Percentiles rank a stretch among this genome's conserved stretches.
Conservation (phyloP, 179 eudicot species). For the Silene vulgaris region DNA sequence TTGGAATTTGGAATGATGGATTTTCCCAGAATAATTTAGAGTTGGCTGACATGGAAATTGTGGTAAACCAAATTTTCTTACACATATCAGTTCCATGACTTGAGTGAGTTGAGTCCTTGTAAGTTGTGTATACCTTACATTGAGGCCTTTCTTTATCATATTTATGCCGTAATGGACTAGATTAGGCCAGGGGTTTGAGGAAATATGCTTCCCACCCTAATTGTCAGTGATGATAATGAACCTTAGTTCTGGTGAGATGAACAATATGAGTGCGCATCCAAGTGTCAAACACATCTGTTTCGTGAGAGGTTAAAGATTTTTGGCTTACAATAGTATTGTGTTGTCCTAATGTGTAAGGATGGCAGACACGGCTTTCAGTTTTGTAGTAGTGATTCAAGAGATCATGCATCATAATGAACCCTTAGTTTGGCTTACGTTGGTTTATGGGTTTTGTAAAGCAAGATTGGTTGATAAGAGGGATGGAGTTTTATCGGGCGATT, state of each 20-base stretch:
- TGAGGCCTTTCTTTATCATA: not conserved
- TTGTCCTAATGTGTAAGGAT: not conserved
- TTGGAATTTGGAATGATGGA: too few species aligned
- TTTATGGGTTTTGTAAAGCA: slow-evolving; percentile 76
- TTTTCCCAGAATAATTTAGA: too few species aligned
- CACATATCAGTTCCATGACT: too few species aligned
- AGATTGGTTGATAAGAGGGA: slow-evolving; percentile 56
- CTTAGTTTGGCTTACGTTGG: slow-evolving; percentile 37
- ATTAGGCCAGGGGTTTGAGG: not conserved
- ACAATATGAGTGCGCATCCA: not conserved
- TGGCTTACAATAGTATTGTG: not conserved
- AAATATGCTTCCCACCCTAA: not conserved
- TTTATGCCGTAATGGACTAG: not conserved
- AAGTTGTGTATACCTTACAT: not conserved
- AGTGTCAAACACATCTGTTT: not conserved
- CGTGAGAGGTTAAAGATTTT: not conserved
- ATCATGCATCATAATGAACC: not conserved
- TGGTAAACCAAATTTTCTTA: too few species aligned
- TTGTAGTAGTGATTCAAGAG: not conserved
- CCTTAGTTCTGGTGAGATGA: not conserved
- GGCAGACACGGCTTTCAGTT: not conserved
- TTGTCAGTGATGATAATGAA: not conserved
- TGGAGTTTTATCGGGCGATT: slow-evolving; percentile 55
- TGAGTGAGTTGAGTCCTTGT: not conserved
- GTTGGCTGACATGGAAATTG: too few species aligned